Evolutionary conservation across 2,329 filamentous ascomycete species (phyloP).

Genomic region (Cyphellophora europaea): DNA sequence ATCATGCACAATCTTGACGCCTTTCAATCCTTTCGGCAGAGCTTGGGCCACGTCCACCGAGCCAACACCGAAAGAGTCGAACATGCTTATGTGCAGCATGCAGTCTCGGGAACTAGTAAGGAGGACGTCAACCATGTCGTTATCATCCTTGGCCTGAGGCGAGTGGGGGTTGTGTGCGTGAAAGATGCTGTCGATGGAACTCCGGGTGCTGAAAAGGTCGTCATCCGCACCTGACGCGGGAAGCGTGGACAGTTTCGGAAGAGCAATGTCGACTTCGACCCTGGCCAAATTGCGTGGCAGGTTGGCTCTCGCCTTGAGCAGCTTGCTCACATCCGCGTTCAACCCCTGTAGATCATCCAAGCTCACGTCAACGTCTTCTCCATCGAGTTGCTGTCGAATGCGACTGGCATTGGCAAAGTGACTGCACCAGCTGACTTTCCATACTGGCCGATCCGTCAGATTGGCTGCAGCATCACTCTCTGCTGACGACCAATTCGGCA

Average conservation of each 20-base stretch:
- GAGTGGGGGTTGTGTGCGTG: constrained; percentile 35
- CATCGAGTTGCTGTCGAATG: neutral
- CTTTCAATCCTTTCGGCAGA: constrained; percentile 29
- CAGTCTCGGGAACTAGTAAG: neutral
- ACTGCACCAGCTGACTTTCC: neutral
- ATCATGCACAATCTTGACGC: constrained; percentile 45
- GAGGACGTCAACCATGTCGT: constrained; percentile 66
- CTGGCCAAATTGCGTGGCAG: constrained; percentile 61
- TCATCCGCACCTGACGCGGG: constrained; percentile 47
- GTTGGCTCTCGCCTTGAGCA: constrained; percentile 36
- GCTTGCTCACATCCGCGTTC: too few relatives aligned
- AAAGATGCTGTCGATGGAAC: constrained; percentile 62
- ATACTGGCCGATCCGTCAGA: neutral
- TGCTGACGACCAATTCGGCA: constrained; percentile 1
- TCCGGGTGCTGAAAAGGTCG: constrained; percentile 59
- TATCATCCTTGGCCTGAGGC: constrained; percentile 32
- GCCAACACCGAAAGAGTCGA: constrained; percentile 76
- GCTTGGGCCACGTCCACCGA: constrained; percentile 45
- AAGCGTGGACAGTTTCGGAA: constrained; percentile 67
- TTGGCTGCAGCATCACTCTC: neutral
- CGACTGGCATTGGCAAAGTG: neutral
- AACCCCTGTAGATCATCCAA: constrained; percentile 22
- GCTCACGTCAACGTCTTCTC: neutral
- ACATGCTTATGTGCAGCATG: constrained; percentile 54
- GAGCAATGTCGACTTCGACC: constrained; percentile 63